phyloP scores from a whole-genome alignment of 164 flowering plant species.

The Chimonanthus salicifolius region DNA sequence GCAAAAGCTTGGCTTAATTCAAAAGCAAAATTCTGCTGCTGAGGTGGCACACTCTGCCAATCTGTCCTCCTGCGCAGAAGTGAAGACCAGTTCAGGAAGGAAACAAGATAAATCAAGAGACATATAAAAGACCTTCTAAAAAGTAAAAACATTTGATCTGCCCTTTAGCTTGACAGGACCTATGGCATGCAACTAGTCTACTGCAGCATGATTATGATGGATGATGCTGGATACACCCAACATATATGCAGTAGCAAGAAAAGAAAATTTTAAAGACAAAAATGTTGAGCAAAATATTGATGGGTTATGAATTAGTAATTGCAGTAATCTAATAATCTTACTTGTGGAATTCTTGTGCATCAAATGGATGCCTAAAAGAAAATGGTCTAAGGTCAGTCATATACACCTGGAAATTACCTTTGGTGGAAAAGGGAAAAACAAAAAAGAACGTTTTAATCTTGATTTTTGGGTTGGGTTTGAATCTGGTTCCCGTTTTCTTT shows the following conservation, averaged over 20 bases:
- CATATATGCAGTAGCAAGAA: neutral
- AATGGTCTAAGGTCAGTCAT: too few species aligned
- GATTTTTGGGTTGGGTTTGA: too few species aligned
- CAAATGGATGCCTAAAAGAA: too few species aligned
- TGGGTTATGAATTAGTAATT: too few species aligned
- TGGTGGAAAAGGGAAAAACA: too few species aligned
- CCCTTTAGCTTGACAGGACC: neutral
- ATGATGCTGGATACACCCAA: neutral
- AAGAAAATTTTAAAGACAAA: too few species aligned
- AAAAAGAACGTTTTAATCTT: too few species aligned
- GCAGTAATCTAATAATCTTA: too few species aligned
- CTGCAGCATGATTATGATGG: neutral
- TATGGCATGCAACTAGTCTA: neutral
- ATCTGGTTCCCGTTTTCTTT: too few species aligned
- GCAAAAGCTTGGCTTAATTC: conserved; percentile 82
- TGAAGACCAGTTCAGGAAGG: neutral
- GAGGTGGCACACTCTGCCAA: conserved; percentile 61
- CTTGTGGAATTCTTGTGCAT: too few species aligned
- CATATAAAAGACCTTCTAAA: neutral
- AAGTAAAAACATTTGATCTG: neutral
- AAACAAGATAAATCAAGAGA: neutral
- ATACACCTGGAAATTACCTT: too few species aligned
- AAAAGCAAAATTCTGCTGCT: conserved; percentile 42
- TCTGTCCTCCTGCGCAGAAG: conserved; percentile 56
- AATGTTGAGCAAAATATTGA: too few species aligned